Base-by-base conservation (phyloP, 306 rosid species). In the Clitoria ternatea region DNA sequence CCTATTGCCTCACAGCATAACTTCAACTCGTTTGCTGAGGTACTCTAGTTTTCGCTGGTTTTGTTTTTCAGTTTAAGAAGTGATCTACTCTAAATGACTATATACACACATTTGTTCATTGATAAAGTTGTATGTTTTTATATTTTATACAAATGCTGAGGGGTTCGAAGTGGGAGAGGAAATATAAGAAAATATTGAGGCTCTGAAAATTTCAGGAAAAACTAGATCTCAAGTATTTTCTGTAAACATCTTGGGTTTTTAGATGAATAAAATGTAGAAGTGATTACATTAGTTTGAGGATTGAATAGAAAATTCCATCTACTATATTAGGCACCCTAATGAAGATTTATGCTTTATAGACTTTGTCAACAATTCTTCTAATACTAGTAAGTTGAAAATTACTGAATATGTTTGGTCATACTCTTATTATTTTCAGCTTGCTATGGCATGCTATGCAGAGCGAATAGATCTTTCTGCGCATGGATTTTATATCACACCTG, bases 391-490 rank as follows among this genome's bases (percentile, higher is more conserved):
- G 22, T 72, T 77, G 85, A 56, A 50, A 59, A 67, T 15, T 49
- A 61, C 61, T 74, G 37, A 67, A 60, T 36, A 22, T 49, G 39
- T 69, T 62, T 43, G 70, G 43, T 40, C 63, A 54, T 73, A 57
- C 63, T 74, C 70, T 82, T 56, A 24, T 76, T 64, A 30, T 80
- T 83, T 73, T 77, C 97, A 90, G 97, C 85, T 94, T 57, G 98
- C 75, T 27, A 11, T 4, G 66, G 96, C 96, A 44, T 94, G 98
- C 96, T 90, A 89, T 59, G 80, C 36, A 39, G 90, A 76, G 70
- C 89, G 95, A 54, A 85, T 90, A 62, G 98, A 94, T 80, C 98
- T 94, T 71, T 94, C 92, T 62, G 98, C 97, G n/a, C 97, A 90
- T 68, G 98, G 98, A 30, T 94, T 94, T 80, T 79, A 84, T 82